These are phyloP conservation scores for Botrytis medusae DNA, from an alignment of 2,329 filamentous ascomycete species.

Conservation along the genomic window DNA sequence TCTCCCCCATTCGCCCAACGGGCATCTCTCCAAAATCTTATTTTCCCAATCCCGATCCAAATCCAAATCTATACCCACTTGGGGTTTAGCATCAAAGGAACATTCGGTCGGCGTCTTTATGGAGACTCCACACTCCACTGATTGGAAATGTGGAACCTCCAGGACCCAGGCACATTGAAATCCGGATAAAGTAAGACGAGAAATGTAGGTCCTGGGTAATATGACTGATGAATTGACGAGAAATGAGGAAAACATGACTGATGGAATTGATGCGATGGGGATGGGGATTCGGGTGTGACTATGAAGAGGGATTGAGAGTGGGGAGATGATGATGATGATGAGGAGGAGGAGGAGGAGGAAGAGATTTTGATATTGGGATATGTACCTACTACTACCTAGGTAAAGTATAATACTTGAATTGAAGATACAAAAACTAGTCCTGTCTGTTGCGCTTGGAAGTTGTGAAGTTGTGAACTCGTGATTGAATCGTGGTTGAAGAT, in stretches of 20 bases:
- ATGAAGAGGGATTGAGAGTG: background rate
- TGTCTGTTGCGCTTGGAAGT: background rate
- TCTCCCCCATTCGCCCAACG: background rate
- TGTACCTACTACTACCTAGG: background rate
- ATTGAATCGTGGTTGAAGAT: background rate
- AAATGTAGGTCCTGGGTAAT: background rate
- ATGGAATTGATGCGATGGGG: background rate
- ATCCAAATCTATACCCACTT: background rate
- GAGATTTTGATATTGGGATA: background rate
- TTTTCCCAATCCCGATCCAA: background rate
- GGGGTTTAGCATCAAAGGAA: background rate
- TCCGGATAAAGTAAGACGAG: conserved; percentile 8
- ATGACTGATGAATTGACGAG: conserved; percentile 1
- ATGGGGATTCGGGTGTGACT: background rate
- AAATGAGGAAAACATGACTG: background rate
- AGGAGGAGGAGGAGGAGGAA: background rate
- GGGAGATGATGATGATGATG: background rate
- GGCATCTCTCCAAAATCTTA: background rate
- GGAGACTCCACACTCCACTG: conserved; percentile 15
- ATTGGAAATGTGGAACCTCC: background rate
- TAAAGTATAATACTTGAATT: background rate
- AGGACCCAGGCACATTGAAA: background rate
- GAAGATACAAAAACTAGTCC: background rate
- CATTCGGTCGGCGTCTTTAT: conserved; percentile 10
- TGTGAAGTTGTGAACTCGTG: background rate